phyloP scores from a whole-genome alignment of 257 asterid species.

The Fraxinus quadrangulata region DNA sequence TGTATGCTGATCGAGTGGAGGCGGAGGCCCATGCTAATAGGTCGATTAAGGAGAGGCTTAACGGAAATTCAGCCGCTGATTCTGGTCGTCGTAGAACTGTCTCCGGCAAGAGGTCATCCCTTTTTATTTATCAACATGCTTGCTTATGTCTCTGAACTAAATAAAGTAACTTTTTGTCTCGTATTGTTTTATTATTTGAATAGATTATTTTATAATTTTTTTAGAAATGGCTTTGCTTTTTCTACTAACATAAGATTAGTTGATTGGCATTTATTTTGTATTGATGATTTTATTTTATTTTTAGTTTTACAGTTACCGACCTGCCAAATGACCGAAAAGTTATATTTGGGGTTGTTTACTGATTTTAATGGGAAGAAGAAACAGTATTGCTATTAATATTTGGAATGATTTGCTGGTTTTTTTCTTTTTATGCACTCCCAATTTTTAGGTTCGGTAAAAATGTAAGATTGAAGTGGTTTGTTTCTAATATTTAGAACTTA shows the following conservation, averaged over 20 bases:
- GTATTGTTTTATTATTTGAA: not conserved
- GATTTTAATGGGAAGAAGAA: not conserved
- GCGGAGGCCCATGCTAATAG: slow-evolving; percentile 63
- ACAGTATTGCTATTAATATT: not conserved
- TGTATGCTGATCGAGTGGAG: slow-evolving; percentile 91
- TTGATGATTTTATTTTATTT: not conserved
- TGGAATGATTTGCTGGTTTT: not conserved
- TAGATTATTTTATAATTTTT: not conserved
- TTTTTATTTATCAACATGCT: not conserved
- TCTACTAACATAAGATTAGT: not conserved
- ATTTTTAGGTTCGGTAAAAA: not conserved
- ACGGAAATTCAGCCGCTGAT: slow-evolving; percentile 48
- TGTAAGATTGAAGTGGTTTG: not conserved
- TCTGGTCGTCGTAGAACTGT: slow-evolving; percentile 55
- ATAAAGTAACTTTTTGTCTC: not conserved
- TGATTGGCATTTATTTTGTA: not conserved
- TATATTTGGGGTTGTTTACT: not conserved
- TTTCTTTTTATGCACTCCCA: not conserved
- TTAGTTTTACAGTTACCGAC: not conserved
- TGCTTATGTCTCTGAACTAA: not conserved
- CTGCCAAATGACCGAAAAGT: not conserved
- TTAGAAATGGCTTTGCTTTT: not conserved
- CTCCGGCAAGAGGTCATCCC: slow-evolving; percentile 67
- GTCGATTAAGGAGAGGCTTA: slow-evolving; percentile 75
- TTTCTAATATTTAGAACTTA: not conserved